Conservation (phyloP, 1,284 basidiomycete genomes). For the Phlebopus sp. region DNA sequence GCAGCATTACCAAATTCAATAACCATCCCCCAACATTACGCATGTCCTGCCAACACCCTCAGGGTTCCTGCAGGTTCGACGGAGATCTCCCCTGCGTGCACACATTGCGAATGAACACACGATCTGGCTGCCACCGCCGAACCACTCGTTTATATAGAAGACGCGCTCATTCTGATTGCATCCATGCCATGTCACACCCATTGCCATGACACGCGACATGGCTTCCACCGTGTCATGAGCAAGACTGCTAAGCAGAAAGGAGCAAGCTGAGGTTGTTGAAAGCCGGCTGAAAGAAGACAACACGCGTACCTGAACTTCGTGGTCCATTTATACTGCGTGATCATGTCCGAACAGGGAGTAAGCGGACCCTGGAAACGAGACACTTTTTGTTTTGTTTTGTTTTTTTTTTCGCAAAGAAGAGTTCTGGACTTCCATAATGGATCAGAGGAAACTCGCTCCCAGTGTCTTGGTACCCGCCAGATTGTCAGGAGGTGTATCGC, state of each 20-base stretch:
- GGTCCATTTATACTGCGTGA: conserved; percentile 30
- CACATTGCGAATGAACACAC: background rate
- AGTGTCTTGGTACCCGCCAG: conserved; percentile 30
- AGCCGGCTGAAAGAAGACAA: too few relatives aligned
- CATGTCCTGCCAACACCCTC: conserved; percentile 12
- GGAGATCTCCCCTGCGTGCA: conserved; percentile 15
- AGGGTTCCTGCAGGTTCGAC: conserved; percentile 25
- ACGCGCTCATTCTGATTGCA: too few relatives aligned
- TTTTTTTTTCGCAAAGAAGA: conserved; percentile 21
- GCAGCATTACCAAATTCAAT: conserved; percentile 21
- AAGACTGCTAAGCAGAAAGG: too few relatives aligned
- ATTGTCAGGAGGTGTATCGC: conserved; percentile 37
- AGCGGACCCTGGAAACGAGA: conserved; percentile 31
- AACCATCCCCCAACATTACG: conserved; percentile 14
- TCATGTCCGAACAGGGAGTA: conserved; percentile 25
- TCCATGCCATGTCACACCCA: too few relatives aligned
- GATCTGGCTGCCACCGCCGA: background rate
- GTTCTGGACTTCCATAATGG: conserved; percentile 29
- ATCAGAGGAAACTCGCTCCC: conserved; percentile 25
- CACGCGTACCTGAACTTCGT: conserved; percentile 23
- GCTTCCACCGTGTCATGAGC: too few relatives aligned
- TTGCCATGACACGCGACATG: too few relatives aligned
- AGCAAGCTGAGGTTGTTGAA: too few relatives aligned
- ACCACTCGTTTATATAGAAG: too few relatives aligned
- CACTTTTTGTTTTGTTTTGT: conserved; percentile 16